These are phyloP conservation scores for Exophiala spinifera DNA, from an alignment of 2,329 filamentous ascomycete species.

Conservation along the genomic window DNA sequence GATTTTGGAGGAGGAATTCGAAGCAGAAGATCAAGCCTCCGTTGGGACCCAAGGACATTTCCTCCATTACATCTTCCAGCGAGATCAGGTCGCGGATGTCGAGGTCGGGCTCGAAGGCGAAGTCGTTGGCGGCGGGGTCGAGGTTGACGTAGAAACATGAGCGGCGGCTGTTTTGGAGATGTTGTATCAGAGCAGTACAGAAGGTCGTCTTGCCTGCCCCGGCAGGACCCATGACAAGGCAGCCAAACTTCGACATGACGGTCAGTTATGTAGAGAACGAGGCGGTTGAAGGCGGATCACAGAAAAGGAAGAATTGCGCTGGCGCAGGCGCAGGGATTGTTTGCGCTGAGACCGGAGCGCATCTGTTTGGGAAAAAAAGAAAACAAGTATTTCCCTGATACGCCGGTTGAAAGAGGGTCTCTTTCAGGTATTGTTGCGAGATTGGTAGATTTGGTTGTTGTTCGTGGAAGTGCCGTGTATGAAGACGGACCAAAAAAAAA, in stretches of 20 bases:
- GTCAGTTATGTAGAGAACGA: background rate
- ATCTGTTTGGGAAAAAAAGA: no score
- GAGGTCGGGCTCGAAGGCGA: slow-evolving; percentile 86
- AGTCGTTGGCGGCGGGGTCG: slow-evolving; percentile 90
- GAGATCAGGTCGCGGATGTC: slow-evolving; percentile 95
- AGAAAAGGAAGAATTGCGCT: background rate
- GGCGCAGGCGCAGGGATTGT: background rate
- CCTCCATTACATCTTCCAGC: slow-evolving; percentile 94
- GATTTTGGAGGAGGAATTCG: slow-evolving; percentile 89
- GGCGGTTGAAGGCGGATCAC: background rate
- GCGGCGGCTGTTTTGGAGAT: slow-evolving; percentile 85
- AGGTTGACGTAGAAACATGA: slow-evolving; percentile 98
- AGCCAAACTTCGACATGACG: slow-evolving; percentile 87
- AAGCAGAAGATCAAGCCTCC: slow-evolving; percentile 95
- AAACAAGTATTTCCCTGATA: no score
- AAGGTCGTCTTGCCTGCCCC: slow-evolving; percentile 98
- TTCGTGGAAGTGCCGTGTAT: no score
- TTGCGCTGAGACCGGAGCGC: no score
- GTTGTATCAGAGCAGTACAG: slow-evolving; percentile 87
- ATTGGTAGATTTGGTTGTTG: no score
- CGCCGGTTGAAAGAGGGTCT: no score
- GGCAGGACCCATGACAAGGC: slow-evolving; percentile 93
- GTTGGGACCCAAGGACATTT: slow-evolving; percentile 85
- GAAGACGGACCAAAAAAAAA: background rate
- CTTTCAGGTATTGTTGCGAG: no score